These are phyloP conservation scores for Puccinia hordei DNA, from an alignment of 1,284 basidiomycete genomes.

Conservation along the genomic window DNA sequence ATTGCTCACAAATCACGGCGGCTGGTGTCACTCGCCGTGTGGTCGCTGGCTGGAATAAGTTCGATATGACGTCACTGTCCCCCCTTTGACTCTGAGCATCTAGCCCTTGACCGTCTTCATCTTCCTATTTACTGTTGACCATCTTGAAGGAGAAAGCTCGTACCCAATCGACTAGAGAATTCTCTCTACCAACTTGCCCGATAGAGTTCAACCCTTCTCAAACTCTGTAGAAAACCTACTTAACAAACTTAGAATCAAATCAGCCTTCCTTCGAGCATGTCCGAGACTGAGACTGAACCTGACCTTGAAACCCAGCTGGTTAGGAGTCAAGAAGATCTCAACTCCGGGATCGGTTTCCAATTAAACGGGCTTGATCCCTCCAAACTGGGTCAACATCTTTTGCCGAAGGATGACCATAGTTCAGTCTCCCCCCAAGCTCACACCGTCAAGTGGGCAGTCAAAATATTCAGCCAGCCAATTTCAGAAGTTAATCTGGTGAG, in stretches of 20 bases:
- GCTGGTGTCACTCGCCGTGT: no score
- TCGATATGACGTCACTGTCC: no score
- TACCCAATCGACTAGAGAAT: not conserved
- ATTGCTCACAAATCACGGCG: no score
- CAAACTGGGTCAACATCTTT: conserved; percentile 4
- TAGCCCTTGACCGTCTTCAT: not conserved
- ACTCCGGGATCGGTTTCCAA: not conserved
- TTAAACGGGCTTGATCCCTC: not conserved
- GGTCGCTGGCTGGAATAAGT: no score
- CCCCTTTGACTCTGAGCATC: not conserved
- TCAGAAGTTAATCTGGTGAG: conserved; percentile 6
- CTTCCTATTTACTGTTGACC: not conserved
- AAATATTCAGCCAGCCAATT: not conserved
- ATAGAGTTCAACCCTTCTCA: not conserved
- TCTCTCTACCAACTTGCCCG: not conserved
- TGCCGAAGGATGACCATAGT: not conserved
- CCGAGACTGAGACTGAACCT: conserved; percentile 1
- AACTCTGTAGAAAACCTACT: not conserved
- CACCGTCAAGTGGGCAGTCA: conserved; percentile 3
- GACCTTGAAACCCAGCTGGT: not conserved
- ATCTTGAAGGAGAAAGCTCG: not conserved
- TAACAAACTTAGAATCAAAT: not conserved
- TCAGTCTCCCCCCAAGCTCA: not conserved
- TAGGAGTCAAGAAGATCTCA: not conserved
- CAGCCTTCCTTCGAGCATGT: not conserved